A percentile compares a stretch with the other conserved stretches of the same genome.
These are phyloP conservation scores for Pythium myriotylum DNA, from an alignment of 352 stramenopile species.

Conservation along the genomic window DNA sequence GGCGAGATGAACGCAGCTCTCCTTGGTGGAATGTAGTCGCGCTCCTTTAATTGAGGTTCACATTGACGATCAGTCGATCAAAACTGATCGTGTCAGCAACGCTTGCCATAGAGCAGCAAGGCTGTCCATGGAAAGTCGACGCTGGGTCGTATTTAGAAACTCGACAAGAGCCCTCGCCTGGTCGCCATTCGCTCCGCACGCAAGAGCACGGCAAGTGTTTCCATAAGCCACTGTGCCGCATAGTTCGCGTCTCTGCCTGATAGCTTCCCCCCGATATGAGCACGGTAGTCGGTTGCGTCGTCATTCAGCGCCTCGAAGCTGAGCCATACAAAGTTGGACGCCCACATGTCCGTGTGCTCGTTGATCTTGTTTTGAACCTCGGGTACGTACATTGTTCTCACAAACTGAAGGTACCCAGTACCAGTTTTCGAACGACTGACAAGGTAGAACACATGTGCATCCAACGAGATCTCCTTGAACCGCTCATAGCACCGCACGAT, in stretches of 20 bases:
- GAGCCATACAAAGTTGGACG: slow-evolving; percentile 1
- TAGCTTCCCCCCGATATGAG: not conserved
- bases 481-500: not conserved
- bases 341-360: not conserved
- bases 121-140: too few relatives aligned
- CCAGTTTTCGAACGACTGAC: slow-evolving; percentile 1
- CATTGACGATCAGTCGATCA: too few relatives aligned
- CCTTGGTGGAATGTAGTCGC: too few relatives aligned
- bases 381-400: not conserved
- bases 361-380: not conserved
- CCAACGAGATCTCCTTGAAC: not conserved
- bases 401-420: not conserved
- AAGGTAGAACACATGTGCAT: slow-evolving; percentile 1
- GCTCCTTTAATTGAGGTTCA: too few relatives aligned
- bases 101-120: too few relatives aligned
- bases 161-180: not conserved
- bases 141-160: not conserved
- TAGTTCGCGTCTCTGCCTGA: not conserved
- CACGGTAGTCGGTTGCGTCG: not conserved
- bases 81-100: too few relatives aligned
- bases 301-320: not conserved
- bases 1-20: too few relatives aligned
- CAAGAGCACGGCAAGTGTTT: not conserved
- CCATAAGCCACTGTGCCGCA: slow-evolving; percentile 4
- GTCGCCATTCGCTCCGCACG: slow-evolving; percentile 1